Base-by-base conservation (phyloP, 2,329 filamentous ascomycete species). In the Plenodomus biglobosus region DNA sequence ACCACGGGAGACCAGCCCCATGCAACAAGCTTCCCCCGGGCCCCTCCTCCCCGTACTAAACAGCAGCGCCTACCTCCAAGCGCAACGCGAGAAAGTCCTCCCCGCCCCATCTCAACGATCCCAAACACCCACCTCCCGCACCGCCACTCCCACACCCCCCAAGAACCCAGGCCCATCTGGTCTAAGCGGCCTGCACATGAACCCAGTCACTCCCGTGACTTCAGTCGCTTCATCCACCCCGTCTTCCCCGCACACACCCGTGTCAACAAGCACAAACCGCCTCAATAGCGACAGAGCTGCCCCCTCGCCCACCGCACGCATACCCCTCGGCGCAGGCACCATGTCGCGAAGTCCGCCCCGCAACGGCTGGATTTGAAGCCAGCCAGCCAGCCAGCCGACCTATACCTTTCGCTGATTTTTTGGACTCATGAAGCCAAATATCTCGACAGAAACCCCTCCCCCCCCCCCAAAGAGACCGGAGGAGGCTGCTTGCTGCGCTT, bases 351-450 rank as follows among this genome's bases (percentile, higher is more conserved):
- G 57, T 40, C 66, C 66, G 11, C 66, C 65, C 40, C 61, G 56
- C 3, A 64, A 65, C 37, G 69, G 67, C 40, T 71, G 69, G 68
- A 68, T 69, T 53, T 68, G 59, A 67, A 40, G n/a, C n/a, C n/a
- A n/a, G n/a, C n/a, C n/a, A n/a, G n/a, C n/a, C n/a, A n/a, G n/a
- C n/a, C n/a, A n/a, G n/a, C n/a, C n/a, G n/a, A n/a, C n/a, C n/a
- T n/a, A n/a, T n/a, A n/a, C n/a, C n/a, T n/a, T n/a, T n/a, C n/a
- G n/a, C n/a, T n/a, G n/a, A n/a, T n/a, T n/a, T n/a, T n/a, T n/a
- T n/a, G n/a, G n/a, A n/a, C n/a, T n/a, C n/a, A n/a, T n/a, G n/a
- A n/a, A n/a, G n/a, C n/a, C n/a, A n/a, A n/a, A n/a, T n/a, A n/a
- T n/a, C n/a, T n/a, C n/a, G n/a, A n/a, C n/a, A n/a, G n/a, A n/a